phyloP scores from a whole-genome alignment of 176 grass and related monocot species.

The Pontederia paniculata region DNA sequence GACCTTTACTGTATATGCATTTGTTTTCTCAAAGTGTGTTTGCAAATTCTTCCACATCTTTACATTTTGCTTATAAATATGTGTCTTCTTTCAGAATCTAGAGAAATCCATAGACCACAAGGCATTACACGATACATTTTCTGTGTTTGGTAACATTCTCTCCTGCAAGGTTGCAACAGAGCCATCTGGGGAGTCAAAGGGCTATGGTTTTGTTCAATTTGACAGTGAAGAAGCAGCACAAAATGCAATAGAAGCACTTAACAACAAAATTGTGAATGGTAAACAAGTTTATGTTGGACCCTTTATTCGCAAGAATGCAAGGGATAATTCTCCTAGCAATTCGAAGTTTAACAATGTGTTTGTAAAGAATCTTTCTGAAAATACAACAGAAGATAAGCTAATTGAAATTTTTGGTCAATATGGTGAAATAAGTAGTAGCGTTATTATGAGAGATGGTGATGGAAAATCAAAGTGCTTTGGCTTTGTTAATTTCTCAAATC shows the following conservation, averaged over 20 bases:
- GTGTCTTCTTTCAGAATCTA: slow-evolving; percentile 52
- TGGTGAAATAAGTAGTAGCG: slow-evolving; percentile 71
- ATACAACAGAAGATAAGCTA: slow-evolving; percentile 63
- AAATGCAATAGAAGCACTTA: slow-evolving; percentile 66
- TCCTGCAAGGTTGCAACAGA: slow-evolving; percentile 94
- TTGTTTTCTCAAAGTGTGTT: no score
- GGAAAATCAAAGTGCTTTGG: slow-evolving; percentile 97
- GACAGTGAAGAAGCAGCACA: slow-evolving; percentile 80
- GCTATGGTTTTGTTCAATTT: slow-evolving; percentile 95
- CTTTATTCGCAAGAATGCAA: slow-evolving; percentile 77
- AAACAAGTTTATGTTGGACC: slow-evolving; percentile 90
- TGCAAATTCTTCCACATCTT: neutral
- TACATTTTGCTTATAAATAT: neutral
- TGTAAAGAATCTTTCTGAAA: slow-evolving; percentile 87
- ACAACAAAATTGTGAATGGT: slow-evolving; percentile 76
- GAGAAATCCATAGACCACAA: slow-evolving; percentile 80
- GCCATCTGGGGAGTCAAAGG: slow-evolving; percentile 65
- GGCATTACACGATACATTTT: slow-evolving; percentile 68
- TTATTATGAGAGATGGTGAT: slow-evolving; percentile 80
- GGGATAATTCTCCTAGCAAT: slow-evolving; percentile 40
- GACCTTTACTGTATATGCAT: no score
- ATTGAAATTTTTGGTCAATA: slow-evolving; percentile 75
- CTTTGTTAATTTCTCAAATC: slow-evolving; percentile 92
- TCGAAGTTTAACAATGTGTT: slow-evolving; percentile 82
- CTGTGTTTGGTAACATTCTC: slow-evolving; percentile 72